Conservation (phyloP, 2,329 filamentous ascomycete species). For the Trichoderma atroviride region DNA sequence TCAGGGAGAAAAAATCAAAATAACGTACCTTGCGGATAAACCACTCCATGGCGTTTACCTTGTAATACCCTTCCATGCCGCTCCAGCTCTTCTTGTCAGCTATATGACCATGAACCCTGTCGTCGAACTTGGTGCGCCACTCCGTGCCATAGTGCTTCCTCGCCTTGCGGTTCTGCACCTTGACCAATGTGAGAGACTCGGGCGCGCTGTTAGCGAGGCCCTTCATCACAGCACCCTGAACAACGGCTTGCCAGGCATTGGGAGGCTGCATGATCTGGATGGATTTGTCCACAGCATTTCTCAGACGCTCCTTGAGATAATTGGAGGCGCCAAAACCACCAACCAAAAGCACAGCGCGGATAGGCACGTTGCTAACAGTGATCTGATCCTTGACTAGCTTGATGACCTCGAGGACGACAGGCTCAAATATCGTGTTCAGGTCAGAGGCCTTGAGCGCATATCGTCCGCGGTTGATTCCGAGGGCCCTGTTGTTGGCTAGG, state of each 20-base stretch:
- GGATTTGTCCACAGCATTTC: slow-evolving; percentile 38
- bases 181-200: slow-evolving; percentile 41
- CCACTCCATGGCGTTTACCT: slow-evolving; percentile 48
- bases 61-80: slow-evolving; percentile 42
- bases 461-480: slow-evolving; percentile 43
- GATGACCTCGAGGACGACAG: slow-evolving; percentile 48
- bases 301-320: slow-evolving; percentile 48
- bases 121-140: slow-evolving; percentile 38
- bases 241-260: slow-evolving; percentile 52
- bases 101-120: slow-evolving; percentile 38
- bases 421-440: slow-evolving; percentile 48
- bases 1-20: not conserved
- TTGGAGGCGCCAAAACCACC: slow-evolving; percentile 51
- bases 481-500: slow-evolving; percentile 43
- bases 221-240: slow-evolving; percentile 53
- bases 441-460: slow-evolving; percentile 44
- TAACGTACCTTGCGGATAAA: slow-evolving; percentile 44
- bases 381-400: slow-evolving; percentile 50
- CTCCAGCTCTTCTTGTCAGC: slow-evolving; percentile 42
- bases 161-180: slow-evolving; percentile 45
- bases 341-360: slow-evolving; percentile 49
- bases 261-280: slow-evolving; percentile 50
- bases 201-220: slow-evolving; percentile 45
- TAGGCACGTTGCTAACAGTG: slow-evolving; percentile 40
- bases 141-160: slow-evolving; percentile 50